Evolutionary conservation across 768 basidiomycete species (phyloP), one percentile per base, ranked within the genome.

Genomic region (Leccinum pellstonianum): DNA sequence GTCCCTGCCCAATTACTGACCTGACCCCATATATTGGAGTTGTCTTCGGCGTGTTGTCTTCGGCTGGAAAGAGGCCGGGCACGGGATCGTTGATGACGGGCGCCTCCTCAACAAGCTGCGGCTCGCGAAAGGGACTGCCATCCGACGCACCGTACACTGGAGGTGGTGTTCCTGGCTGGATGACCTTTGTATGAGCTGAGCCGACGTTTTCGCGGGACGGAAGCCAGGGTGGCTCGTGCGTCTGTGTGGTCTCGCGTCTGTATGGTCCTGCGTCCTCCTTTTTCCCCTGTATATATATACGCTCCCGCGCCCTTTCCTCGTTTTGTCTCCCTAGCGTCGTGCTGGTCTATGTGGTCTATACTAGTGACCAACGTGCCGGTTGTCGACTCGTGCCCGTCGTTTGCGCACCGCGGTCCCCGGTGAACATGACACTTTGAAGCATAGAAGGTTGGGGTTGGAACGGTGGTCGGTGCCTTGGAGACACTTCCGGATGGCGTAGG

Each of bases 71-170:
- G 54, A 73, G 69, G 25, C 63, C 66, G 6, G 81, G 73, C 15
- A 75, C 70, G 5, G 80, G 46, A 46, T 73, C 77, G 25, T 73
- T 75, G 15, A 54, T 62, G 37, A 76, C 67, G 46, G 72, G 67
- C n/a, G 75, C 76, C 41, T 82, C 83, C 29, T 71, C 66, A 3
- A 86, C 77, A 11, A 83, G 75, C 66, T 86, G 83, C 1, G 84
- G 83, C 68, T 86, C 83, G 27, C 83, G 80, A 69, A 78, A 85
- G 19, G 65, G 62, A 46, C 58, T 70, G 57, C 48, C 54, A 23
- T 68, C 73, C 37, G 58, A 25, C 33, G 67, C 15, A 12, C 59
- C 57, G 35, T 75, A 75, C 2, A 41, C 57, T 27, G 73, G 73
- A 6, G 73, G 74, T 6, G 71, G 66, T 0, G 72, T 63, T n/a